Conservation (phyloP, 495 filamentous ascomycete species). For the Talaromyces trachyspermus region DNA sequence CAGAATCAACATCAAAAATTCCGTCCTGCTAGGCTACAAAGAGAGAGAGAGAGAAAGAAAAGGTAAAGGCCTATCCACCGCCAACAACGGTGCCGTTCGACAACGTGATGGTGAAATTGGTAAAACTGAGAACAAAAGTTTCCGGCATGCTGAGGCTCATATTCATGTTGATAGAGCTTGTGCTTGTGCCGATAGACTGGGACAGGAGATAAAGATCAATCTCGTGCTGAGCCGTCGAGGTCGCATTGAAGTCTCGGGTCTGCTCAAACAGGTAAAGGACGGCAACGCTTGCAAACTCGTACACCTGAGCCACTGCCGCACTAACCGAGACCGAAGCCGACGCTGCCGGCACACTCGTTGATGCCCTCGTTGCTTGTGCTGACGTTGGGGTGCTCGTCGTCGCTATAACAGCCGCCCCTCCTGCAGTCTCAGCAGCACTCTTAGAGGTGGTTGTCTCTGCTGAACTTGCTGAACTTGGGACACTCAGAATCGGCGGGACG, state of each 20-base stretch:
- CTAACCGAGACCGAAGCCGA: slow-evolving; percentile 10
- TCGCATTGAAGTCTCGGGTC: slow-evolving; percentile 32
- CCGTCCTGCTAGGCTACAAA: too few relatives aligned
- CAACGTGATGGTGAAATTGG: slow-evolving; percentile 32
- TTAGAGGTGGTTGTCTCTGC: neutral
- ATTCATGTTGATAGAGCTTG: slow-evolving; percentile 6
- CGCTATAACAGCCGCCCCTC: slow-evolving; percentile 2
- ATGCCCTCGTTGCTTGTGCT: slow-evolving; percentile 14
- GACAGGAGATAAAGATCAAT: slow-evolving; percentile 7
- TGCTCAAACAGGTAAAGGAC: slow-evolving; percentile 46
- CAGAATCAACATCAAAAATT: too few relatives aligned
- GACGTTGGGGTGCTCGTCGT: slow-evolving; percentile 8
- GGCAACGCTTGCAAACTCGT: slow-evolving; percentile 41
- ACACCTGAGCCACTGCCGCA: slow-evolving; percentile 12
- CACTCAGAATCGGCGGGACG: slow-evolving; percentile 1
- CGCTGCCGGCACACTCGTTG: slow-evolving; percentile 11
- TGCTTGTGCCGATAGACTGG: slow-evolving; percentile 6
- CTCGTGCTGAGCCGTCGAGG: slow-evolving; percentile 9
- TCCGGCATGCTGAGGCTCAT: slow-evolving; percentile 10
- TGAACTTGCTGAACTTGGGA: neutral
- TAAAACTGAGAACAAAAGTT: slow-evolving; percentile 35
- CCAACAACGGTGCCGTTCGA: slow-evolving; percentile 35
- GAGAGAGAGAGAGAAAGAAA: neutral
- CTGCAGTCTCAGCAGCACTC: slow-evolving; percentile 3
- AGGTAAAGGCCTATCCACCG: slow-evolving; percentile 14